Evolutionary conservation across 78 protist species (phyloP).

Genomic region (Dictyostelium intermedium): DNA sequence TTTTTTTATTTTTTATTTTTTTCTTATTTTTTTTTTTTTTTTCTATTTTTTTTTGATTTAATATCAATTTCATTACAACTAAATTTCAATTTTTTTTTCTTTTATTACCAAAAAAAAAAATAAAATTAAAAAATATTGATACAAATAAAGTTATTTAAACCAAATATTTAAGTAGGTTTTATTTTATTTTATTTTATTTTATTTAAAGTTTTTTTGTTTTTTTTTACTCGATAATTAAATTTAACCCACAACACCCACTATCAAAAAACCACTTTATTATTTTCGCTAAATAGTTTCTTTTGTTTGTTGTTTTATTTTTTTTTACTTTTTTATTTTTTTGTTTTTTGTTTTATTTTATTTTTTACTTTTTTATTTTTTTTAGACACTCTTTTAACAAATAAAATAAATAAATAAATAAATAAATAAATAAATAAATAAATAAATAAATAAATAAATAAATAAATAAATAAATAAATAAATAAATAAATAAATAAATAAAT

Average conservation of each 20-base stretch:
- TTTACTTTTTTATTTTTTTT: background rate
- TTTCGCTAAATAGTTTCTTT: background rate
- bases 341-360: background rate
- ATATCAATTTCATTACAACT: background rate
- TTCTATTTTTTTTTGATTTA: no score
- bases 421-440: no score
- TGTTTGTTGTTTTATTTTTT: background rate
- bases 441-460: no score
- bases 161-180: background rate
- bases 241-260: background rate
- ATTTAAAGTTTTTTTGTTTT: no score
- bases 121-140: background rate
- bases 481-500: no score
- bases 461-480: no score
- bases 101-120: background rate
- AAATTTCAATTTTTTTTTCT: background rate
- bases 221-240: no score
- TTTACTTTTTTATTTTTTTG: background rate
- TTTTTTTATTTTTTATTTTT: no score
- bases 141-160: background rate
- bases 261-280: background rate
- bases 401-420: no score
- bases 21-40: no score
- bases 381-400: background rate
- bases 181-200: background rate